Conservation (phyloP, 1,284 basidiomycete species). For the Trametes hirsuta region DNA sequence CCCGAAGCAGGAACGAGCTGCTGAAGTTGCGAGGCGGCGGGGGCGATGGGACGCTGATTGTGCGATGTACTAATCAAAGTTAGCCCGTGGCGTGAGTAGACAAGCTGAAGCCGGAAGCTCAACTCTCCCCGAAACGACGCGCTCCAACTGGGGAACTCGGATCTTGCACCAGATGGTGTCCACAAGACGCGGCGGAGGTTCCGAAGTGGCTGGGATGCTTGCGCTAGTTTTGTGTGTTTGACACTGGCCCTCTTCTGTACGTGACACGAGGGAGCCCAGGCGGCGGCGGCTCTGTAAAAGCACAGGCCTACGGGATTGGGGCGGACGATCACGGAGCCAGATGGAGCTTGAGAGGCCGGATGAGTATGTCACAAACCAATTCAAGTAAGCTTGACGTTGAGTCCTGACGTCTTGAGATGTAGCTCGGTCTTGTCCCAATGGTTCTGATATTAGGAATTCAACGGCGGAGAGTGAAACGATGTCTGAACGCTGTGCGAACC, state of each 20-base stretch:
- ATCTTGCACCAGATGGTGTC: not conserved
- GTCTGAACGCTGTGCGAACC: too few relatives aligned
- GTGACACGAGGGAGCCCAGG: not conserved
- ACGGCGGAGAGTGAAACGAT: not conserved
- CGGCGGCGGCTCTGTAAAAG: not conserved
- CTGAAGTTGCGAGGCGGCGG: not conserved
- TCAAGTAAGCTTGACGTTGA: not conserved
- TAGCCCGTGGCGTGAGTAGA: not conserved
- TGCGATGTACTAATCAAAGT: constrained; percentile 14
- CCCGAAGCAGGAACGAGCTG: constrained; percentile 5
- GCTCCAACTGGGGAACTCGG: not conserved
- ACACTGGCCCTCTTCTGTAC: not conserved
- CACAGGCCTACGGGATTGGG: not conserved
- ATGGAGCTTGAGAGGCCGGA: not conserved
- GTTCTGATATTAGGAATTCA: not conserved
- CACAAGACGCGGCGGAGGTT: not conserved
- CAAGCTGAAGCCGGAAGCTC: not conserved
- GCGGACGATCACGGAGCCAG: not conserved
- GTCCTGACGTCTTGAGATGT: not conserved
- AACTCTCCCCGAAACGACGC: too few relatives aligned
- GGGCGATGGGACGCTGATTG: constrained; percentile 18
- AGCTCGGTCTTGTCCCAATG: not conserved
- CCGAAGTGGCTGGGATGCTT: not conserved
- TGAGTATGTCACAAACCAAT: too few relatives aligned
- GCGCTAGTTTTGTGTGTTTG: not conserved